Base-by-base conservation (phyloP, 352 stramenopile genomes). In the Pythium vanterpoolii region DNA sequence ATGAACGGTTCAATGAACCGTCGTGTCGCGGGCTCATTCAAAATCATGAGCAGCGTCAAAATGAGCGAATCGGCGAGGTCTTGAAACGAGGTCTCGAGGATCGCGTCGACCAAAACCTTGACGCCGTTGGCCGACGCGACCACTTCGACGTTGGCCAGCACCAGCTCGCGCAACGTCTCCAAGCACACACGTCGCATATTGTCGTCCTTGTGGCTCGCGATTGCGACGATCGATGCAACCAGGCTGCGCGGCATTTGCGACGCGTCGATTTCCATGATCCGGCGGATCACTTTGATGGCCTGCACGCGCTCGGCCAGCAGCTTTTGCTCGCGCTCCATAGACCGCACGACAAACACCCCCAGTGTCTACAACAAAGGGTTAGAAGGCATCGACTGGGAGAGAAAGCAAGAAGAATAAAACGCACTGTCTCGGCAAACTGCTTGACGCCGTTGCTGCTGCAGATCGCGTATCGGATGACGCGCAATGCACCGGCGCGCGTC, bases 1-100 rank as follows among this genome's bases (percentile, higher is more conserved):
- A 96, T 78, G 56, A 93, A 94, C n/a, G 86, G 86, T 24, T 94
- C 74, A 24, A 96, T 87, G 56, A 86, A 96, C 52, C 87, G 75
- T 21, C 88, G 77, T n/a, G 86, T 96, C 7, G 85, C 74, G 1
- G 83, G 81, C 49, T 96, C 86, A 31, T 93, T 94, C 10, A 96
- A 56, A 31, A 96, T 79, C 59, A 93, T 79, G 11, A 96, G 69
- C 34, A 96, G 56, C 31, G 88, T 96, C 63, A 96, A 77, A 1
- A 95, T 64, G 24, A 96, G 69, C 49, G 86, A 92, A 49, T 96
- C 84, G 0, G 85, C 76, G 36, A 96, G 49, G 33, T 96, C 88
- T 68, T 89, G 86, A 63, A 92, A 96, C 11, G 84, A 93, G 21
- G 88, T 82, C 64, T 96, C 88, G 18, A 96, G 59, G 54, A 96